Evolutionary conservation across 805 yeast genomes (phyloP).

Genomic region (Cyberlindnera saturnus): DNA sequence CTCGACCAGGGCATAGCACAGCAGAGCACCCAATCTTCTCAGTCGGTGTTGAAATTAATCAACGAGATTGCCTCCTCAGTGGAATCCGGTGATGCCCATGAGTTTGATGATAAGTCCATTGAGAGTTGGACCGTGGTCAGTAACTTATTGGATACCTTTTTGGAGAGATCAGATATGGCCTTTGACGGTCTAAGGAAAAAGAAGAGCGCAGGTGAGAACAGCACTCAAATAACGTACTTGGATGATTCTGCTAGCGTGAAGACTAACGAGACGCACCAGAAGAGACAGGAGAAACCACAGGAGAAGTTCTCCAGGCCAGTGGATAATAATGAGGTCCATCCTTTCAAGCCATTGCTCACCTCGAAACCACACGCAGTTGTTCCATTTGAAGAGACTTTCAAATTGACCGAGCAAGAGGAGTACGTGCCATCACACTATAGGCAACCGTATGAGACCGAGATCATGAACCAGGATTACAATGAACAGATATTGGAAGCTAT

Average conservation of each 20-base stretch:
- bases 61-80: constrained; percentile 37
- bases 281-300: constrained; percentile 63
- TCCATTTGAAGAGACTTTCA: constrained; percentile 47
- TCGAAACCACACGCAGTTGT: constrained; percentile 66
- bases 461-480: constrained; percentile 65
- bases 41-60: constrained; percentile 37
- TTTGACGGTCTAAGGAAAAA: constrained; percentile 38
- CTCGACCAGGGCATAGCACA: constrained; percentile 43
- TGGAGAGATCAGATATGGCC: constrained; percentile 72
- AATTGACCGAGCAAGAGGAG: constrained; percentile 31
- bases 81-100: constrained; percentile 22
- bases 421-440: constrained; percentile 53
- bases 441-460: constrained; percentile 81
- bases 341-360: constrained; percentile 71
- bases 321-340: constrained; percentile 62
- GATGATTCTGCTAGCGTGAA: constrained; percentile 35
- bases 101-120: constrained; percentile 35
- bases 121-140: constrained; percentile 59
- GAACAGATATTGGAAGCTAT: constrained; percentile 38
- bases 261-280: constrained; percentile 14
- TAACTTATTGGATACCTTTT: constrained; percentile 57
- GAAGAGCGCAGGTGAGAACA: constrained; percentile 6
- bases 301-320: constrained; percentile 46
- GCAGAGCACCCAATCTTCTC: constrained; percentile 35
- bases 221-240: constrained; percentile 35